phyloP scores from a whole-genome alignment of 2,329 filamentous ascomycete genomes.

The Coniochaeta prunicola region DNA sequence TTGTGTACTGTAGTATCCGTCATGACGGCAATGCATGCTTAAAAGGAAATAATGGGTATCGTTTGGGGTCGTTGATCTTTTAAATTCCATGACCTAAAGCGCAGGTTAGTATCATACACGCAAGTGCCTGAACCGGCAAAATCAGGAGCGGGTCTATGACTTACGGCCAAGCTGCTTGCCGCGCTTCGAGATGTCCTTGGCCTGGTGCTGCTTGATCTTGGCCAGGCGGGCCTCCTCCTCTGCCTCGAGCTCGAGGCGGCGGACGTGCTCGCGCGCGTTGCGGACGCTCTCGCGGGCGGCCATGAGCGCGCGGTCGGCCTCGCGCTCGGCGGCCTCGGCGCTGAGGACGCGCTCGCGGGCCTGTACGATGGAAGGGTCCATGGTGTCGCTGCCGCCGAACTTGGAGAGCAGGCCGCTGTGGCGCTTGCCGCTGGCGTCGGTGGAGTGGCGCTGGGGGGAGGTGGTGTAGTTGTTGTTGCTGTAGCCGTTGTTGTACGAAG shows the following conservation, averaged over 20 bases:
- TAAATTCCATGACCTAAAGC: background rate
- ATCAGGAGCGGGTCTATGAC: too few species aligned
- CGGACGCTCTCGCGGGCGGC: slow-evolving; percentile 49
- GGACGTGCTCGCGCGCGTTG: slow-evolving; percentile 57
- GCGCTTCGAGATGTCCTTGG: slow-evolving; percentile 57
- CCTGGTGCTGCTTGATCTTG: slow-evolving; percentile 62
- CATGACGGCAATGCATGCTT: background rate
- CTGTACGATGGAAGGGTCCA: slow-evolving; percentile 55
- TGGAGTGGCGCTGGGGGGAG: slow-evolving; percentile 19
- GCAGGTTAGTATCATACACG: background rate
- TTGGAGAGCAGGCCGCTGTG: slow-evolving; percentile 28
- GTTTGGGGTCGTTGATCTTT: background rate
- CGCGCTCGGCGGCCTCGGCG: slow-evolving; percentile 56
- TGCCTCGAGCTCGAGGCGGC: slow-evolving; percentile 56
- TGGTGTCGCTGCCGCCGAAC: slow-evolving; percentile 36
- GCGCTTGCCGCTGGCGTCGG: slow-evolving; percentile 17
- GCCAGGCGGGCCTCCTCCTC: slow-evolving; percentile 56
- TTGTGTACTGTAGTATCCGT: background rate
- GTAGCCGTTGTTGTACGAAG: slow-evolving; percentile 7
- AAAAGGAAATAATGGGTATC: background rate
- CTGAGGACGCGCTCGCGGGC: slow-evolving; percentile 54
- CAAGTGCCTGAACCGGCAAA: too few species aligned
- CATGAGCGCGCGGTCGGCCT: slow-evolving; percentile 57
- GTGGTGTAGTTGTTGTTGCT: slow-evolving; percentile 7
- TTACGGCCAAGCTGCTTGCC: slow-evolving; percentile 63